These are phyloP conservation scores for Agaricus blazei DNA, from an alignment of 768 basidiomycete species.

Conservation along the genomic window DNA sequence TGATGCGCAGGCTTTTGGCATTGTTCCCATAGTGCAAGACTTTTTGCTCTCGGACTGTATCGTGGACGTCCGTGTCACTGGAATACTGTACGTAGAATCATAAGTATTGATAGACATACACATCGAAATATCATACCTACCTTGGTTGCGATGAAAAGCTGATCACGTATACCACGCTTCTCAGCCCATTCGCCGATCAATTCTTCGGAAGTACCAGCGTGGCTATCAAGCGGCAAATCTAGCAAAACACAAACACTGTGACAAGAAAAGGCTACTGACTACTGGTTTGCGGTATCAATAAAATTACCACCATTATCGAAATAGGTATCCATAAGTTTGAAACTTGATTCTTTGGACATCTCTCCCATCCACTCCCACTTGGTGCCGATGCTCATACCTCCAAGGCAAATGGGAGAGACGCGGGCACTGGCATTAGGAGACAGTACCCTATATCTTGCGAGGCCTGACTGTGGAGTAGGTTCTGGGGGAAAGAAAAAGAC, in stretches of 20 bases:
- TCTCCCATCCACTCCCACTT: slow-evolving; percentile 17
- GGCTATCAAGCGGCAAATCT: slow-evolving; percentile 19
- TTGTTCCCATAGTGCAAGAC: slow-evolving; percentile 33
- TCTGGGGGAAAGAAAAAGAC: too few relatives aligned
- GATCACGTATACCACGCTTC: slow-evolving; percentile 36
- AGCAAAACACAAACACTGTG: neutral
- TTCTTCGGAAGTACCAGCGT: slow-evolving; percentile 47
- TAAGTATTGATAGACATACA: too few relatives aligned
- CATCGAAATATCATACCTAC: slow-evolving; percentile 13
- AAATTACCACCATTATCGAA: slow-evolving; percentile 40
- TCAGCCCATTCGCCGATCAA: slow-evolving; percentile 49
- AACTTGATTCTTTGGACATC: slow-evolving; percentile 34
- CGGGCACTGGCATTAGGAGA: slow-evolving; percentile 29
- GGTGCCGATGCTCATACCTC: slow-evolving; percentile 35
- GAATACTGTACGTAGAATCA: slow-evolving; percentile 18
- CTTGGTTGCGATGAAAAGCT: slow-evolving; percentile 43
- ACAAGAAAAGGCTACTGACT: slow-evolving; percentile 19
- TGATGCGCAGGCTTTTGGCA: slow-evolving; percentile 33
- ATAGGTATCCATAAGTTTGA: slow-evolving; percentile 39
- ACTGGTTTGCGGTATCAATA: slow-evolving; percentile 40
- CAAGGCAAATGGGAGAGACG: slow-evolving; percentile 36
- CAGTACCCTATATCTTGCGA: slow-evolving; percentile 26
- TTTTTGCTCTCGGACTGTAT: slow-evolving; percentile 23
- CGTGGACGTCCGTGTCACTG: slow-evolving; percentile 20
- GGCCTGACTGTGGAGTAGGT: slow-evolving; percentile 20